Base-by-base conservation (phyloP, 129 eudicot genomes). In the Cynara cardunculus region DNA sequence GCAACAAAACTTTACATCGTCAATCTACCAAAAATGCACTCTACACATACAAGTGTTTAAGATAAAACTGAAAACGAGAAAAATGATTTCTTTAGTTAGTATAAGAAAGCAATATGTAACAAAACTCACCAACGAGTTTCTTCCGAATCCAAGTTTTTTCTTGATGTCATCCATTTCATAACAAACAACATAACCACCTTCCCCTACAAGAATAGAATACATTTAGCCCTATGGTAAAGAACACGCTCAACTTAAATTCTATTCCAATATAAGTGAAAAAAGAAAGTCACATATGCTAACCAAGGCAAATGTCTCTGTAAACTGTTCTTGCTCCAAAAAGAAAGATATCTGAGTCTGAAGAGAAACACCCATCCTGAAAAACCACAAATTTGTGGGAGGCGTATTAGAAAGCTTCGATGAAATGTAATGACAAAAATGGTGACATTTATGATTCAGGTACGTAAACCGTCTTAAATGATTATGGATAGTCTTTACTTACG, bases 311-410 rank as follows among this genome's bases (percentile, higher is more conserved):
- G 67, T 96, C 99, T 91, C 94, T 90, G 62, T 92, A 96, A 35
- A 96, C 99, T 49, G 97, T 96, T 88, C 89, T 96, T 32, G 99
- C 99, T 86, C 99, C 99, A 81, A 96, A 96, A 78, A 96, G 86
- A 79, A 96, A 96, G 78, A 89, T 86, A 86, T 96, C 99, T 2
- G 99, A 96, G 84, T 96, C 99, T 27, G 93, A 84, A 73, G 94
- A 87, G 91, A 96, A 96, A 85, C 99, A 96, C 73, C 97, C 99
- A 88, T 96, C 99, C 99, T 95, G 89, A 74, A 73, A 77, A 71
- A 13, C 24, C 39, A 71, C 5, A 9, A 28, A 69, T 18, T 30
- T 78, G 21, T 25, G 1, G 8, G 14, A 69, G 11, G 46, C 44
- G 44, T 22, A 16, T 10, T 13, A 53, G 35, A 18, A 35, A 62